Base-by-base conservation (phyloP, 176 grass and related monocot species). In the Rhynchospora breviuscula region DNA sequence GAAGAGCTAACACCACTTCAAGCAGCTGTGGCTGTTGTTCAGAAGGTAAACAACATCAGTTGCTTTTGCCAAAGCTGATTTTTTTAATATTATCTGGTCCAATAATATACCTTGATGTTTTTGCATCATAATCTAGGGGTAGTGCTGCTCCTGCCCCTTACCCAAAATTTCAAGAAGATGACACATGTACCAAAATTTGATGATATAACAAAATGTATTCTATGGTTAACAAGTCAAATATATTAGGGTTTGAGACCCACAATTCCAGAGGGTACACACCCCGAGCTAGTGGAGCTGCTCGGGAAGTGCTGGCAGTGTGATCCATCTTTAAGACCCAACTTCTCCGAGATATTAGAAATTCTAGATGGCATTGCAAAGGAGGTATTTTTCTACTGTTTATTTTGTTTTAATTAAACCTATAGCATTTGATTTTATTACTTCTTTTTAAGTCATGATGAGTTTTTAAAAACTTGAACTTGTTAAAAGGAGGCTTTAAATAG, bases 1-100 rank as follows among this genome's bases (percentile, higher is more conserved):
- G 89, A 93, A 89, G 85, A 96, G 10, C 83, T 96, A 82, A 96
- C 93, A 47, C 93, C 93, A 68, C 85, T 96, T 70, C 93, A 96
- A 83, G 91, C 93, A 68, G 93, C 93, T 15, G 89, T 96, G 64
- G 86, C 86, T 4, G 93, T 96, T 64, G 93, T 93, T 83, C 93
- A 96, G 67, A 96, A 96, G 87, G 93, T 96, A 8, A 44, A 51
- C 25, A 29, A 59, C 6, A n/a, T 33, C 33, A 75, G 10, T 11
- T 44, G 5, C 67, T 75, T 49, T 35, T 7, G 33, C 67, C 44
- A 31, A 45, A n/a, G 67, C 67, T 43, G 44, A 35, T 6, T 25
- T 9, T 68, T 44, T 35, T 10, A 52, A 11, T 52, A 52, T 52
- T 52, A 52, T 52, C 10, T 52, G 7, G 7, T 52, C 7, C 13